Percentiles rank a stretch among this genome's conserved stretches.
These are phyloP conservation scores for Cenchrus fungigraminus DNA, from an alignment of 176 grass and related monocot species.

Conservation along the genomic window DNA sequence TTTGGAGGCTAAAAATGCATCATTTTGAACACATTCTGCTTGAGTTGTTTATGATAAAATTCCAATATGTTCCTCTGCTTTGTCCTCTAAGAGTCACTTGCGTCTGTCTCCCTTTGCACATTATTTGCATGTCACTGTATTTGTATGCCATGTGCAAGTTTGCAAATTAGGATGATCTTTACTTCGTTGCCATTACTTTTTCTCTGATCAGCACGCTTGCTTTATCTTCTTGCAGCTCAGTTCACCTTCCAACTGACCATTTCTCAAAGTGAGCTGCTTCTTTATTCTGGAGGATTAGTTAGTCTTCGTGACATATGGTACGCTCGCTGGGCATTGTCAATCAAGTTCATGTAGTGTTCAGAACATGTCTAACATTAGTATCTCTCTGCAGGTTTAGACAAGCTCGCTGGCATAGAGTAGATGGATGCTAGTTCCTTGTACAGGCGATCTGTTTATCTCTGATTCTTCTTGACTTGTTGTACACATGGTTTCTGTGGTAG, in stretches of 20 bases:
- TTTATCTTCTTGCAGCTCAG: slow-evolving; percentile 44
- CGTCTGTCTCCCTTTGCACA: not conserved
- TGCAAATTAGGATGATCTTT: not conserved
- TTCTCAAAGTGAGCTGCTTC: slow-evolving; percentile 35
- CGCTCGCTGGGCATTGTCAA: not conserved
- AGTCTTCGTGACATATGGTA: slow-evolving; percentile 38
- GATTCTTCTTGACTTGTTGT: slow-evolving; percentile 45
- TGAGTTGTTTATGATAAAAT: not conserved
- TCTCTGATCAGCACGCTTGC: not conserved
- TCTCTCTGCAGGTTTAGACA: slow-evolving; percentile 39
- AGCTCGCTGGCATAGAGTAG: slow-evolving; percentile 48
- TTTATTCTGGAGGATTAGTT: slow-evolving; percentile 16
- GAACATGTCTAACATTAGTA: slow-evolving; percentile 7
- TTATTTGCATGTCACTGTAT: not conserved
- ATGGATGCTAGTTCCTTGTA: slow-evolving; percentile 55
- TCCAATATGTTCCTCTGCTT: not conserved
- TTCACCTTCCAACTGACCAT: slow-evolving; percentile 9
- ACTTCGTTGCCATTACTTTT: not conserved
- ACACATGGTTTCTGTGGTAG: slow-evolving; percentile 41
- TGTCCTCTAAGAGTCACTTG: not conserved
- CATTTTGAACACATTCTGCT: not conserved
- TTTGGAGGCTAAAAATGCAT: not conserved
- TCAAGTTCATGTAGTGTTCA: slow-evolving; percentile 9
- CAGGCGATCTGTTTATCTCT: slow-evolving; percentile 45
- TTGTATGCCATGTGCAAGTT: slow-evolving; percentile 1